Conservation (phyloP, 2,329 filamentous ascomycete genomes). For the Botrytis elliptica region DNA sequence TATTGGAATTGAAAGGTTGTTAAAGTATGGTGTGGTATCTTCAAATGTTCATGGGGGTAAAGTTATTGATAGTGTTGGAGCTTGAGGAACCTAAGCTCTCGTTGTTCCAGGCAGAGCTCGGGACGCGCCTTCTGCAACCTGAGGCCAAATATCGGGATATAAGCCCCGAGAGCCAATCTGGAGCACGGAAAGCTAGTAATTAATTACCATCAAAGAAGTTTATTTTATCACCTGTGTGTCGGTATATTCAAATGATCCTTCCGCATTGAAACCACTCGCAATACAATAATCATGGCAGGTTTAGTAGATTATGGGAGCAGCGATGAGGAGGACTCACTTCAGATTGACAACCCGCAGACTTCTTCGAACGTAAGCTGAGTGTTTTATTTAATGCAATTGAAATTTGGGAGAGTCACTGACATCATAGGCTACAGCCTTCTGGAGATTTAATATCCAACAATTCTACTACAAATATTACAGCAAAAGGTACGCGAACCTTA, state of each 20-base stretch:
- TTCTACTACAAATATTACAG: conserved; percentile 26
- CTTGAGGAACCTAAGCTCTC: conserved; percentile 19
- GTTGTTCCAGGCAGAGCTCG: conserved; percentile 22
- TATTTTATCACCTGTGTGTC: not conserved
- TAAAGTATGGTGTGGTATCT: conserved; percentile 10
- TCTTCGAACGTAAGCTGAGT: conserved; percentile 28
- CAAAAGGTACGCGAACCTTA: conserved; percentile 26
- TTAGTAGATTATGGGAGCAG: conserved; percentile 44
- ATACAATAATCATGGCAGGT: conserved; percentile 34
- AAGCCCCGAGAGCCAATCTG: not conserved
- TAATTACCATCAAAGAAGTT: not conserved
- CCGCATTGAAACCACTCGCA: not conserved
- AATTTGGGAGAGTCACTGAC: conserved; percentile 27
- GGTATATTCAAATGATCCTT: not conserved
- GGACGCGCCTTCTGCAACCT: conserved; percentile 20
- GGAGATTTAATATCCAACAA: conserved; percentile 24
- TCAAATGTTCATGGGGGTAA: conserved; percentile 20
- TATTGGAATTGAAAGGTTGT: not conserved
- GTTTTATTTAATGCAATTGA: not conserved
- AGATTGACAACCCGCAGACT: conserved; percentile 24
- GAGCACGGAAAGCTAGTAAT: not conserved
- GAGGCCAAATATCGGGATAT: conserved; percentile 17
- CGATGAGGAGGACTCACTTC: conserved; percentile 40
- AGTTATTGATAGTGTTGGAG: conserved; percentile 19
- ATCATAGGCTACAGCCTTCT: conserved; percentile 27